Percentiles rank a stretch among this genome's conserved stretches.
These are phyloP conservation scores for Lactifluus hygrophoroides DNA, from an alignment of 768 basidiomycete species.

Conservation along the genomic window DNA sequence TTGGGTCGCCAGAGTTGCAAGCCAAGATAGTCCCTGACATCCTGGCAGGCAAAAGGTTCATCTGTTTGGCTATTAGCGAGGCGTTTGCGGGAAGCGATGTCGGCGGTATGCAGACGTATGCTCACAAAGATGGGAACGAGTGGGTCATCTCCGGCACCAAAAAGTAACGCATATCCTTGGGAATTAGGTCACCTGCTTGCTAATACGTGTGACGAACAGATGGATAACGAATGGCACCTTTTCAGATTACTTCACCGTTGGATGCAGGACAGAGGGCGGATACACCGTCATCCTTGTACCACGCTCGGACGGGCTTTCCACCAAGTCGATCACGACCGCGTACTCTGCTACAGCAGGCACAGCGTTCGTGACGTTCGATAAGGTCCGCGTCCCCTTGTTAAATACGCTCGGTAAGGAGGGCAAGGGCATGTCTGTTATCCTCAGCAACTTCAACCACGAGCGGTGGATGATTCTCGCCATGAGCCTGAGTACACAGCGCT, in stretches of 20 bases:
- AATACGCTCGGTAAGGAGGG: conserved; percentile 86
- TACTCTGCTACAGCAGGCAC: conserved; percentile 92
- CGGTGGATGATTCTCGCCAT: conserved; percentile 79
- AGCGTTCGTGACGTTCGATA: conserved; percentile 74
- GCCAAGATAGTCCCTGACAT: conserved; percentile 65
- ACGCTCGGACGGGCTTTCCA: conserved; percentile 63
- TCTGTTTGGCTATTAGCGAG: conserved; percentile 87
- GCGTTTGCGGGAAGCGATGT: conserved; percentile 91
- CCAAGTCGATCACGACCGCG: conserved; percentile 85
- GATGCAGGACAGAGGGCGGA: conserved; percentile 64
- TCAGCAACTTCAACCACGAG: conserved; percentile 86
- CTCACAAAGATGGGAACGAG: conserved; percentile 73
- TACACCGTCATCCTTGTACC: conserved; percentile 71
- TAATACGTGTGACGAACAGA: conserved; percentile 31
- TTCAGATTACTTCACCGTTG: conserved; percentile 78
- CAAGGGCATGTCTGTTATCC: conserved; percentile 71
- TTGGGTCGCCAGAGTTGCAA: conserved; percentile 66
- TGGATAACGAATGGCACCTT: conserved; percentile 90
- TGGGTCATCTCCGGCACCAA: conserved; percentile 93
- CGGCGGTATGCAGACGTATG: conserved; percentile 75
- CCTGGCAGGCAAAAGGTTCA: conserved; percentile 70
- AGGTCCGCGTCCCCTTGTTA: conserved; percentile 70
- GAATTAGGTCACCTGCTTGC: neutral
- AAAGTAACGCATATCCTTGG: conserved; percentile 45
- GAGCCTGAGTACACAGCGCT: conserved; percentile 65